Base-by-base conservation (phyloP, 805 yeast species). In the Kuraishia cidri region DNA sequence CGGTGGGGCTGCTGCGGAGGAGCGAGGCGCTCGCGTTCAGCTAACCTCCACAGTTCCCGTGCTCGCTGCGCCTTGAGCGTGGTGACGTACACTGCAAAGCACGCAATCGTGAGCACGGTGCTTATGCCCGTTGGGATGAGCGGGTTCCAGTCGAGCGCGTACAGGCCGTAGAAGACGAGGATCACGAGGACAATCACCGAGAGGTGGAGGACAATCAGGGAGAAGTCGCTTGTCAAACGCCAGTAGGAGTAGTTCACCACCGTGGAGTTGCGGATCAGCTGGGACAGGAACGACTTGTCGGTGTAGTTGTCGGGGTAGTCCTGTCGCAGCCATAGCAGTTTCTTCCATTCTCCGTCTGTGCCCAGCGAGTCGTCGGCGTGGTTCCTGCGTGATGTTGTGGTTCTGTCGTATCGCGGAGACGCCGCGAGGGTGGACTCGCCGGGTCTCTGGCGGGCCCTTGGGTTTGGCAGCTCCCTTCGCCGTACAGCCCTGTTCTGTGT, bases 271-370 rank as follows among this genome's bases (percentile, higher is more conserved):
- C 92, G 62, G 42, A 74, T 74, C 38, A 86, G 64, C 49, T 82
- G 94, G 3, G 86, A 75, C n/a, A 88, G 62, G 50, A 90, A 90
- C 3, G 87, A 69, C 2, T 61, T 57, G 49, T 87, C 94, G 2
- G 95, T 90, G 56, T 84, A 85, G 54, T 88, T 92, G 52, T 90
- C 98, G 0, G 95, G 94, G 48, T 77, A 88, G 10, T 81, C 81
- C 51, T 88, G 96, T 36, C 72, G 69, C 22, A 81, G 69, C 79
- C 95, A 92, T 9, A 90, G 66, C 24, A 87, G 70, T 47, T 92
- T 82, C 46, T 79, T 70, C 97, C 97, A 88, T 15, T 75, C 75
- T 20, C n/a, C 14, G n/a, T 24, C 11, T 13, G 7, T 10, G 23
- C 23, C n/a, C n/a, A n/a, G n/a, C n/a, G n/a, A n/a, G n/a, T n/a